Percentiles rank a stretch among this genome's conserved stretches.
Conservation (phyloP, 2,329 filamentous ascomycete genomes). For the Colletotrichum orchidophilum region DNA sequence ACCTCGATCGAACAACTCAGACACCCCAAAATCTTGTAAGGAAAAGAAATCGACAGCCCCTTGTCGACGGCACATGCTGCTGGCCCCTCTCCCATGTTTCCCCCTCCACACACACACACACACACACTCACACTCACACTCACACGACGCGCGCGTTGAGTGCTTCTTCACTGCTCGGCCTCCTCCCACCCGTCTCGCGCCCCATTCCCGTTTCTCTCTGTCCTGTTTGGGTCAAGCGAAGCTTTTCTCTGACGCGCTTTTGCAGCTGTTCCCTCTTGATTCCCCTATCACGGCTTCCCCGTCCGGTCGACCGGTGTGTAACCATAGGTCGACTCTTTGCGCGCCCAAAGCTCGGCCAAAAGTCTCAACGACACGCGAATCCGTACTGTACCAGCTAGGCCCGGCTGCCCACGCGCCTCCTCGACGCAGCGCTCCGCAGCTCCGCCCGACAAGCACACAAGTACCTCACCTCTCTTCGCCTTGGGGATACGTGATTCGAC, state of each 20-base stretch:
- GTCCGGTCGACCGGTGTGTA: conserved; percentile 35
- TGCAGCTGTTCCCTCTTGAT: conserved; percentile 41
- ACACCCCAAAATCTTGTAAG: conserved; percentile 29
- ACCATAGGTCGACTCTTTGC: conserved; percentile 26
- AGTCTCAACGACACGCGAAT: conserved; percentile 21
- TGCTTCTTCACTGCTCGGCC: conserved; percentile 19
- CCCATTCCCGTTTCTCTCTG: conserved; percentile 11
- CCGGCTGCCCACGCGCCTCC: conserved; percentile 21
- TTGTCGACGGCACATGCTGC: conserved; percentile 27
- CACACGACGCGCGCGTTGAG: conserved; percentile 17
- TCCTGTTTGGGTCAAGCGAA: conserved; percentile 33
- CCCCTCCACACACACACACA: conserved; percentile 19
- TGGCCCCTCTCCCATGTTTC: conserved; percentile 20
- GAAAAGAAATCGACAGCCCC: conserved; percentile 7
- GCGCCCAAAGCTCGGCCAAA: conserved; percentile 27
- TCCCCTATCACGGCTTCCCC: conserved; percentile 29
- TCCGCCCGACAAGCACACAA: conserved; percentile 19
- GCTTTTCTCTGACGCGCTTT: conserved; percentile 48
- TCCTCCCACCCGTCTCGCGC: conserved; percentile 13
- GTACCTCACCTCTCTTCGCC: conserved; percentile 20
- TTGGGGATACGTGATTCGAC: conserved; percentile 27
- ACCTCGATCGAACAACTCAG: conserved; percentile 36
- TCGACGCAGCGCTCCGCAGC: conserved; percentile 30
- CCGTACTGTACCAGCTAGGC: conserved; percentile 20
- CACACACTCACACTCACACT: conserved; percentile 12